Conservation (phyloP, 352 stramenopile species). For the Phytophthora hibernalis region DNA sequence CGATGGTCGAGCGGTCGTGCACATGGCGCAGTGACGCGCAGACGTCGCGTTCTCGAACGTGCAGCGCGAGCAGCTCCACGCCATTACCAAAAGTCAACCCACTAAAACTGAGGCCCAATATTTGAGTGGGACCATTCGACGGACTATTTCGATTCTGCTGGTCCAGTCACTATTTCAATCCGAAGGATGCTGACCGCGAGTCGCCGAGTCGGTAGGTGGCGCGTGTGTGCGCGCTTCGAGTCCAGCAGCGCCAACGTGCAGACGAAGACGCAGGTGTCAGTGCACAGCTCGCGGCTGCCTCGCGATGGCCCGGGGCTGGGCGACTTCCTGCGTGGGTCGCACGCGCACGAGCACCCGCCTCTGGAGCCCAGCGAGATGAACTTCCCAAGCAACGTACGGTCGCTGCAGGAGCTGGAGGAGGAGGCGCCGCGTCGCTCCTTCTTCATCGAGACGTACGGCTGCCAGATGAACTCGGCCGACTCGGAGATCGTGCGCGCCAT, state of each 20-base stretch:
- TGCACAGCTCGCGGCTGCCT: constrained; percentile 49
- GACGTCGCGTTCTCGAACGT: constrained; percentile 72
- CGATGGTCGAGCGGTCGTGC: constrained; percentile 31
- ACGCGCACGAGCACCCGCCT: constrained; percentile 34
- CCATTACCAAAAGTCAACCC: background rate
- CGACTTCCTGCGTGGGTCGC: constrained; percentile 75
- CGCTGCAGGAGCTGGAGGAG: constrained; percentile 56
- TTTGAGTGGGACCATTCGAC: background rate
- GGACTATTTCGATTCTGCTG: constrained; percentile 9
- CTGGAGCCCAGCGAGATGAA: constrained; percentile 79
- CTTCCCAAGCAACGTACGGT: constrained; percentile 57
- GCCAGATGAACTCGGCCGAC: constrained; percentile 99
- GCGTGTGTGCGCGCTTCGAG: constrained; percentile 24
- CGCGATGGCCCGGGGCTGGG: constrained; percentile 57
- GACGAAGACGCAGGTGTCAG: constrained; percentile 8
- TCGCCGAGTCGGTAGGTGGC: constrained; percentile 20
- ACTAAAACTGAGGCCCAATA: constrained; percentile 2
- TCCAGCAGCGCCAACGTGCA: constrained; percentile 35
- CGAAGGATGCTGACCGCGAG: constrained; percentile 28
- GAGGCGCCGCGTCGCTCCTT: constrained; percentile 55
- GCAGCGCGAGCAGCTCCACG: constrained; percentile 75
- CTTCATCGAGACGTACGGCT: constrained; percentile 97
- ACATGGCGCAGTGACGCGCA: constrained; percentile 65
- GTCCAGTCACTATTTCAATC: constrained; percentile 13
- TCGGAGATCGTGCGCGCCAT: constrained; percentile 98